These are phyloP conservation scores for Berkeleyomyces basicola DNA, from an alignment of 2,329 filamentous ascomycete genomes.

Conservation along the genomic window DNA sequence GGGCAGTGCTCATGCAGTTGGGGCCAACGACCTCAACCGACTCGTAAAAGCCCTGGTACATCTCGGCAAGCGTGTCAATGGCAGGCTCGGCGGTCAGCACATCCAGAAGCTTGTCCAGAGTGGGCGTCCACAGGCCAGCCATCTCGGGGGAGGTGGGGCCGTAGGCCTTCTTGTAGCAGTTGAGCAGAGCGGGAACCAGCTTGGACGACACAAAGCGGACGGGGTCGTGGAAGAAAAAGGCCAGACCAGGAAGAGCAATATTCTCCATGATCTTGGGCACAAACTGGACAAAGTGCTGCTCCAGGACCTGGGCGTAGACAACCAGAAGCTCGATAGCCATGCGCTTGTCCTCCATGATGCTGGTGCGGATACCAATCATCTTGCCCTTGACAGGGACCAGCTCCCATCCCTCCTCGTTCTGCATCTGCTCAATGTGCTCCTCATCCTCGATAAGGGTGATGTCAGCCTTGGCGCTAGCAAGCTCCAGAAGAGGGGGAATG, in stretches of 20 bases:
- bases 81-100: conserved; percentile 86
- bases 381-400: conserved; percentile 93
- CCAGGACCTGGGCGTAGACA: conserved; percentile 92
- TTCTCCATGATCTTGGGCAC: conserved; percentile 90
- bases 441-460: conserved; percentile 93
- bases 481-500: conserved; percentile 81
- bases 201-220: conserved; percentile 91
- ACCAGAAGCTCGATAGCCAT: conserved; percentile 98
- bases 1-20: conserved; percentile 56
- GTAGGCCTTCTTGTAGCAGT: conserved; percentile 85
- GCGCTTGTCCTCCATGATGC: conserved; percentile 93
- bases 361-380: conserved; percentile 95
- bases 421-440: conserved; percentile 79
- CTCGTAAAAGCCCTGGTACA: conserved; percentile 99
- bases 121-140: conserved; percentile 65
- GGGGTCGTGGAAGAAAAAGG: conserved; percentile 98
- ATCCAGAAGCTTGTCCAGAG: conserved; percentile 81
- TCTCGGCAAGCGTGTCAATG: conserved; percentile 90
- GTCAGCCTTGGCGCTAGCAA: conserved; percentile 89
- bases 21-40: conserved; percentile 87
- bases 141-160: conserved; percentile 67
- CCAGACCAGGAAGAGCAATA: conserved; percentile 80
- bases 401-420: conserved; percentile 95
- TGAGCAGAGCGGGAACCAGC: conserved; percentile 80
- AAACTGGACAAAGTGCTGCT: conserved; percentile 80